Base-by-base conservation (phyloP, 2,329 filamentous ascomycete genomes). In the Chrysoporthe deuterocubensis region DNA sequence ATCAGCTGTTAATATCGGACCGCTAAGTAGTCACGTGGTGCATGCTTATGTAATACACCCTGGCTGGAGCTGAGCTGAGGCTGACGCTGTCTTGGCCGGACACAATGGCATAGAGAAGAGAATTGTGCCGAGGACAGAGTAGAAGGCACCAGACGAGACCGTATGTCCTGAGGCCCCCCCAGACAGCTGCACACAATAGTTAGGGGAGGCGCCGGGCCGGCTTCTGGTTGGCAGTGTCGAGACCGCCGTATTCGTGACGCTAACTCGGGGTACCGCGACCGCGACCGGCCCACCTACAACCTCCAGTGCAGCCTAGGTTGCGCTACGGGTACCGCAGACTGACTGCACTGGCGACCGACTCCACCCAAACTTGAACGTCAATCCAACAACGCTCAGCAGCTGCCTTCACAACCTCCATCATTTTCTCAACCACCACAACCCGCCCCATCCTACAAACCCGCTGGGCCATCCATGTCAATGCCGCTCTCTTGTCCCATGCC, bases 361-460 rank as follows among this genome's bases (percentile, higher is more conserved):
- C 63, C 63, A 65, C 80, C 78, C 78, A 82, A 81, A 80, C 59
- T 48, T 46, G 83, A 84, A 87, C 85, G 81, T 87, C 85, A 86
- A 81, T 82, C 81, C 83, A 78, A 79, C 80, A 80, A 79, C 79
- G 79, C 84, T 80, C 81, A 79, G 78, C 82, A 85, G 84, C 82
- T 77, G 75, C 76, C 76, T 77, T 76, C 71, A 77, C 78, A 79
- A 75, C 79, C 79, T 78, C 79, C 84, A 88, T 88, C 86, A 79
- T 80, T 76, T 74, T 80, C 54, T 78, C 75, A 78, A 75, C 78
- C 82, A 81, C 76, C 74, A 9, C 59, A 46, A 40, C 52, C 59
- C 52, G 66, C 67, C 70, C 78, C 78, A 81, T 81, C 75, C 72
- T 73, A 74, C 71, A 82, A 82, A 83, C 57, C 73, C 57, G 63